Evolutionary conservation across 352 stramenopile genomes (phyloP), one percentile per base, ranked within the genome.

Genomic region (Pythium phragmitis): DNA sequence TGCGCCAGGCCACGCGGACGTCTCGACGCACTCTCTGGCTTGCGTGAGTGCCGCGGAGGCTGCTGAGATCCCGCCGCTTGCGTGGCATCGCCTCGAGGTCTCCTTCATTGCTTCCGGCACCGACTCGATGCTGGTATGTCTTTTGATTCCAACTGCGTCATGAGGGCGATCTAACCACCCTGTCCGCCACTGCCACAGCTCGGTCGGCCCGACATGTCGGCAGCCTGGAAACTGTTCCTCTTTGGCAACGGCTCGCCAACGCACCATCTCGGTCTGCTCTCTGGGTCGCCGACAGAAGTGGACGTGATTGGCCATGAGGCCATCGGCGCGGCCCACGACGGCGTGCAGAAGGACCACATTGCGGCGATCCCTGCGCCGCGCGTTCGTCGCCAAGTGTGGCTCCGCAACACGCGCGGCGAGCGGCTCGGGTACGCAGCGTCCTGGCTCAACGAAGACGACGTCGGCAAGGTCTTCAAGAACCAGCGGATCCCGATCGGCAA

Each of bases 221-320:
- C 83, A 2, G 72, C 85, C n/a, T 94, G 87, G 87, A 71, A 74
- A 26, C 67, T 95, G 1, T 93, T 95, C 59, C 80, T 95, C 4
- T 91, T 91, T 47, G 87, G 87, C 47, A 89, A 95, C 50, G 87
- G 87, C 19, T 93, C 84, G 36, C 87, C 87, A 23, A 95, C 87
- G 47, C 80, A 89, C 43, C 87, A 95, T 45, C 47, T 95, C n/a
- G 82, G 75, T 7, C 62, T 95, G 55, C 80, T 95, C 49, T 89
- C 81, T 11, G 85, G 83, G 4, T 87, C 72, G 13, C 76, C 52
- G 1, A 95, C 87, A 0, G 79, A 90, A 63, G 87, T 95, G 50
- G 87, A 95, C 52, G 87, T 95, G 37, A 77, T 95, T 28, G 79
- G 76, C 30, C 75, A 89, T 65, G 63, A 82, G 23, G 64, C 69